phyloP scores from a whole-genome alignment of 345 rosid genomes.

The Gossypium thurberi region DNA sequence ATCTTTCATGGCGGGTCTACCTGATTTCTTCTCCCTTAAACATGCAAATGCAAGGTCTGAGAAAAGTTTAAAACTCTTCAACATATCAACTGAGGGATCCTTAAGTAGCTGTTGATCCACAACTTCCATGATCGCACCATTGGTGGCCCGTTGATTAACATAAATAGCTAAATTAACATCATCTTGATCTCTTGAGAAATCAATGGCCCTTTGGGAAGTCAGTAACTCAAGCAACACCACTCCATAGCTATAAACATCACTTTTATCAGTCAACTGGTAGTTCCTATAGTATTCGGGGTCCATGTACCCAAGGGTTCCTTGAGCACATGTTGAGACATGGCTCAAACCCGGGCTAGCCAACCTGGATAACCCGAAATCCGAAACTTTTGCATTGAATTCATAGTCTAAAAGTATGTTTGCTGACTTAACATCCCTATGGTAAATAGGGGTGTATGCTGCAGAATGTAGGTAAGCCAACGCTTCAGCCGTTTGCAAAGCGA shows the following conservation, averaged over 20 bases:
- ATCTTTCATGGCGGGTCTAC: constrained; percentile 49
- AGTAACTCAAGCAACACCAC: constrained; percentile 51
- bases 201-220: constrained; percentile 49
- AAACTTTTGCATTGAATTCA: constrained; percentile 42
- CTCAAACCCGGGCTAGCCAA: constrained; percentile 50
- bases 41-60: constrained; percentile 44
- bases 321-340: constrained; percentile 65
- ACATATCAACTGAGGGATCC: constrained; percentile 17
- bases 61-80: constrained; percentile 27
- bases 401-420: constrained; percentile 49
- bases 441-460: constrained; percentile 44
- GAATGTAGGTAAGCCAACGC: constrained; percentile 58
- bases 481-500: constrained; percentile 51
- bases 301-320: constrained; percentile 57
- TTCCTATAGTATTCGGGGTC: constrained; percentile 59
- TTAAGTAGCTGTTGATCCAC: constrained; percentile 33
- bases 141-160: constrained; percentile 30
- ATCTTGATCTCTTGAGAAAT: constrained; percentile 44
- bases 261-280: constrained; percentile 51
- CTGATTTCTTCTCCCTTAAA: constrained; percentile 37
- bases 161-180: constrained; percentile 43
- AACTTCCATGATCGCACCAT: constrained; percentile 34
- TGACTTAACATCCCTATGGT: constrained; percentile 59
- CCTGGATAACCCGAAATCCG: constrained; percentile 58
- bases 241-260: constrained; percentile 59